Percentiles rank a stretch among this genome's conserved stretches.
Conservation (phyloP, 257 asterid species). For the Solanum sparsipilum region DNA sequence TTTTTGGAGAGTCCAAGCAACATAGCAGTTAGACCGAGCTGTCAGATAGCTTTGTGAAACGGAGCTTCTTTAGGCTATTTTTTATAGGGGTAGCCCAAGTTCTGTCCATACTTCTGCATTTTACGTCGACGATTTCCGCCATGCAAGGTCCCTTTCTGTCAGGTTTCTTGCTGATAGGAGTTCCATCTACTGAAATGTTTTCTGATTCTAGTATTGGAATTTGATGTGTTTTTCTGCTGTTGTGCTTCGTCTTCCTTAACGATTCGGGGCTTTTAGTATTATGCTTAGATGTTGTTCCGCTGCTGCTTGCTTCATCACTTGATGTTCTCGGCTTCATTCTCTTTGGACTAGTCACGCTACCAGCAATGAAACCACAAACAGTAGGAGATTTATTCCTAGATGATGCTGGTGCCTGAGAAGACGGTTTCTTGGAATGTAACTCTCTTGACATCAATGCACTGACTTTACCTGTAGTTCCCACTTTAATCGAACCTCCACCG, state of each 20-base stretch:
- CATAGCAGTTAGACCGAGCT: background rate
- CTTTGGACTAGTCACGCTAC: slow-evolving; percentile 4
- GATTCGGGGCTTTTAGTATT: background rate
- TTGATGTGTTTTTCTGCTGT: slow-evolving; percentile 1
- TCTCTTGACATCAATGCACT: background rate
- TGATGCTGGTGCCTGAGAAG: background rate
- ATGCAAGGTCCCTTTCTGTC: slow-evolving; percentile 2
- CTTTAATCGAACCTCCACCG: background rate
- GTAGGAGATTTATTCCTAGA: slow-evolving; percentile 1
- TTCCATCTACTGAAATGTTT: slow-evolving; percentile 1
- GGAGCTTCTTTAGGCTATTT: slow-evolving; percentile 10
- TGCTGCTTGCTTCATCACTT: background rate
- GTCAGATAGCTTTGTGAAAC: slow-evolving; percentile 17
- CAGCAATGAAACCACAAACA: background rate
- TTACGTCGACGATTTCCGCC: slow-evolving; percentile 15
- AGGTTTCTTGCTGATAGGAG: background rate
- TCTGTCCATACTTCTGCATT: slow-evolving; percentile 10
- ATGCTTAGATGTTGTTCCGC: background rate
- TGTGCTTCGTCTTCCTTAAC: background rate
- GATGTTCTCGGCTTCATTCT: background rate
- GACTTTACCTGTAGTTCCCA: background rate
- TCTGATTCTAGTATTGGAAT: slow-evolving; percentile 17
- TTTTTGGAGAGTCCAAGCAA: background rate
- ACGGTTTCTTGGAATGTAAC: background rate
- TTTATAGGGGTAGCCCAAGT: slow-evolving; percentile 5